These are phyloP conservation scores for Metschnikowia similis DNA, from an alignment of 805 yeast species.

Conservation along the genomic window DNA sequence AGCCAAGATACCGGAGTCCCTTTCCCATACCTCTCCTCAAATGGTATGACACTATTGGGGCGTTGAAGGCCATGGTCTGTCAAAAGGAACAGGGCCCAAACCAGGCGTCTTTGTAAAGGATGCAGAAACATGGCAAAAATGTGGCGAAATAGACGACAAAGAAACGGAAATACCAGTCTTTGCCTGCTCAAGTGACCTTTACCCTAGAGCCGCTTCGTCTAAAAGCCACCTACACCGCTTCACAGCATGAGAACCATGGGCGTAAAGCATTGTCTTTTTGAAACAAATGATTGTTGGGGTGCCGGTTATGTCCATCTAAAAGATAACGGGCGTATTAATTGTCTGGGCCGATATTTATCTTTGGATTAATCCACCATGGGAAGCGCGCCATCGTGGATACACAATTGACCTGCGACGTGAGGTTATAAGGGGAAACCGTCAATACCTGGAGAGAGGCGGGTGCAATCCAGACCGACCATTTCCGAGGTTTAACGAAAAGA, in stretches of 20 bases:
- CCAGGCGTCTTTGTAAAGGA: not conserved
- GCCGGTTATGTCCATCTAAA: too few relatives aligned
- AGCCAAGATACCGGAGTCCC: not conserved
- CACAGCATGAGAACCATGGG: conserved; percentile 1
- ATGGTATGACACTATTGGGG: too few relatives aligned
- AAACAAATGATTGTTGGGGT: not conserved
- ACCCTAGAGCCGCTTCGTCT: not conserved
- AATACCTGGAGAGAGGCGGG: too few relatives aligned
- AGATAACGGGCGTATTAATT: too few relatives aligned
- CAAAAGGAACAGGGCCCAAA: not conserved
- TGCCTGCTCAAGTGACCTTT: not conserved
- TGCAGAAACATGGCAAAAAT: not conserved
- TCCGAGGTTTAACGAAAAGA: too few relatives aligned
- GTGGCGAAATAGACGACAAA: not conserved
- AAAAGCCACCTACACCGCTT: conserved; percentile 2
- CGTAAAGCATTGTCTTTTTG: not conserved
- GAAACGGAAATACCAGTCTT: not conserved
- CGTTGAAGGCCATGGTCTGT: not conserved
- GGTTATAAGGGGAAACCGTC: too few relatives aligned
- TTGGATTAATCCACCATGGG: too few relatives aligned
- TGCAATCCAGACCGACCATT: too few relatives aligned
- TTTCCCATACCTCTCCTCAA: too few relatives aligned
- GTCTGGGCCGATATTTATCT: too few relatives aligned
- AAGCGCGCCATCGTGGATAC: too few relatives aligned
- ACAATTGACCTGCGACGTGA: too few relatives aligned